Conservation (phyloP, 345 rosid species). For the Citrus reticulata region DNA sequence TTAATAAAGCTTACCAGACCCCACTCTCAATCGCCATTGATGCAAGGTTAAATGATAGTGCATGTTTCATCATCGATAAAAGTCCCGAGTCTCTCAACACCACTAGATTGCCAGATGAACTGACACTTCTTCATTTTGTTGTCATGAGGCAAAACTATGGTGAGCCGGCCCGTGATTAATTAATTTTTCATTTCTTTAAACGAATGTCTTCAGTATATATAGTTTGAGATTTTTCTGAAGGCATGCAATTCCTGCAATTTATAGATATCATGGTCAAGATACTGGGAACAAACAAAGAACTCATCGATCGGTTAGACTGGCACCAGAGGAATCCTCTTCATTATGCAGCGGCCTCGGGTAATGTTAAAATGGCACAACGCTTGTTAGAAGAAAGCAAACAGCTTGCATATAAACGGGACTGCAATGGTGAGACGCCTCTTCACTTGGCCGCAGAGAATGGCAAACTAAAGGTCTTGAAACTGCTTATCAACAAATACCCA, state of each 20-base stretch:
- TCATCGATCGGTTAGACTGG: background rate
- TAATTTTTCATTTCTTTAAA: background rate
- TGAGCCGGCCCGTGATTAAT: background rate
- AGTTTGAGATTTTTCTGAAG: background rate
- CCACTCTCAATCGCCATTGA: conserved; percentile 10
- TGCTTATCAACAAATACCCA: background rate
- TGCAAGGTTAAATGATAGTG: background rate
- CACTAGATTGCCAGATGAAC: background rate
- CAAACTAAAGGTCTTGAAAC: background rate
- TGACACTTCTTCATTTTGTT: background rate
- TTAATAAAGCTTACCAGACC: background rate
- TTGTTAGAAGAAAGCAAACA: background rate
- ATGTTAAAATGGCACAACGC: background rate
- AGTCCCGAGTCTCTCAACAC: background rate
- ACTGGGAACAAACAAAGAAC: background rate
- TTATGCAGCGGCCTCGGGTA: background rate
- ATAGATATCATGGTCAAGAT: background rate
- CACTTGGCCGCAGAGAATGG: background rate
- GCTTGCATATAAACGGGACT: background rate
- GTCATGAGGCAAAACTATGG: conserved; percentile 1
- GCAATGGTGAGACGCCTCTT: background rate
- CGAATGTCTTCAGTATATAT: too few relatives aligned
- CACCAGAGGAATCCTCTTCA: conserved; percentile 1
- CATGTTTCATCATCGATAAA: background rate
- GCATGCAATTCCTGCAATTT: background rate